Percentiles rank a stretch among this genome's conserved stretches.
Conservation (phyloP, 2,329 filamentous ascomycete species). For the Ambrosiella xylebori region DNA sequence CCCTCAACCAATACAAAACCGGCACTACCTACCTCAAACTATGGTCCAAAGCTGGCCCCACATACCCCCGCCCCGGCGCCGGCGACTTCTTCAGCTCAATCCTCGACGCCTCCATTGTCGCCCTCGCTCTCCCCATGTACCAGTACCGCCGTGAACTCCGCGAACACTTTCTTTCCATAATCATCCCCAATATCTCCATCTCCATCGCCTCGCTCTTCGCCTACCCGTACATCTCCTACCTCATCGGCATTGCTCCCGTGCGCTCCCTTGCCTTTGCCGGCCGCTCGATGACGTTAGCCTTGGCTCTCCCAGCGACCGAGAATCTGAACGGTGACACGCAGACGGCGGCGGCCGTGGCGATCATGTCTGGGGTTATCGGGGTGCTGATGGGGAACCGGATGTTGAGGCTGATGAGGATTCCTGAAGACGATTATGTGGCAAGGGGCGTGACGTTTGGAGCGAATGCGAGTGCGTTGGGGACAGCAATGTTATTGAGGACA, state of each 20-base stretch:
- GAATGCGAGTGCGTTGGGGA: slow-evolving; percentile 42
- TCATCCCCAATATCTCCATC: slow-evolving; percentile 34
- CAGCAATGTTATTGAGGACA: slow-evolving; percentile 35
- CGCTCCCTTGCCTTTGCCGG: slow-evolving; percentile 38
- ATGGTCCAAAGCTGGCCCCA: slow-evolving; percentile 19
- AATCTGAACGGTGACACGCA: slow-evolving; percentile 41
- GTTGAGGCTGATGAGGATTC: slow-evolving; percentile 32
- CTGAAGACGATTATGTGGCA: slow-evolving; percentile 46
- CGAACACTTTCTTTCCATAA: slow-evolving; percentile 35
- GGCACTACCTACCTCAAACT: slow-evolving; percentile 36
- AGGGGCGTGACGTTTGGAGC: slow-evolving; percentile 43
- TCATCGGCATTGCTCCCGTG: slow-evolving; percentile 34
- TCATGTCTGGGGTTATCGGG: slow-evolving; percentile 42
- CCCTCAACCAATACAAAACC: slow-evolving; percentile 33
- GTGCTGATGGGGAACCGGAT: slow-evolving; percentile 36
- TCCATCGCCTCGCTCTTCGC: slow-evolving; percentile 36
- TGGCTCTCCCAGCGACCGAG: slow-evolving; percentile 38
- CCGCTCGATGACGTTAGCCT: slow-evolving; percentile 39
- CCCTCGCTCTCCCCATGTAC: slow-evolving; percentile 43
- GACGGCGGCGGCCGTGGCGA: slow-evolving; percentile 37
- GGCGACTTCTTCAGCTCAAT: slow-evolving; percentile 37
- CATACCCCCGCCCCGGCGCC: slow-evolving; percentile 28
- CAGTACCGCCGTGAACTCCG: slow-evolving; percentile 39
- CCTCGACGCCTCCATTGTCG: slow-evolving; percentile 41
- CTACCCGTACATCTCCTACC: slow-evolving; percentile 37